Percentiles rank a stretch among this genome's conserved stretches.
phyloP scores from a whole-genome alignment of 768 basidiomycete genomes.

The Nidularia sp. region DNA sequence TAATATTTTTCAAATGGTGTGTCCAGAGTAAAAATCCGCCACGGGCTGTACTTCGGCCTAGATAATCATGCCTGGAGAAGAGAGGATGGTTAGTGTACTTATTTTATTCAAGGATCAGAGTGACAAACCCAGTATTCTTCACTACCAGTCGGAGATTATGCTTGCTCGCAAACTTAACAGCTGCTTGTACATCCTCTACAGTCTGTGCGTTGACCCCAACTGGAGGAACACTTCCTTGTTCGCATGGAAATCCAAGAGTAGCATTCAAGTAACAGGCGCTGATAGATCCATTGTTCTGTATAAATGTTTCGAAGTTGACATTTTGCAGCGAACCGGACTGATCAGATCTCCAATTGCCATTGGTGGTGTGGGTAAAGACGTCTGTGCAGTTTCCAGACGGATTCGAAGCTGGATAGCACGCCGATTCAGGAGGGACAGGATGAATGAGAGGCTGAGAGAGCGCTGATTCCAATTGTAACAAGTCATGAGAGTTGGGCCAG shows the following conservation, averaged over 20 bases:
- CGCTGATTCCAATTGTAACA: conserved; percentile 24
- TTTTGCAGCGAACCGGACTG: conserved; percentile 35
- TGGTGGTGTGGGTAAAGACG: conserved; percentile 15
- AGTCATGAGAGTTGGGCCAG: conserved; percentile 34
- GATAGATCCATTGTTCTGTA: conserved; percentile 40
- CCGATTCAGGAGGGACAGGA: conserved; percentile 33
- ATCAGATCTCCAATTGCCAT: conserved; percentile 36
- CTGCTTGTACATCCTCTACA: conserved; percentile 31
- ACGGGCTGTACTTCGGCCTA: conserved; percentile 38
- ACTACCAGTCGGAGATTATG: conserved; percentile 33
- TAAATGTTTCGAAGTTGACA: conserved; percentile 21
- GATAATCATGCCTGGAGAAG: conserved; percentile 30
- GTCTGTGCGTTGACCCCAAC: conserved; percentile 35
- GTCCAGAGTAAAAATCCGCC: conserved; percentile 37
- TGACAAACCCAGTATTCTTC: conserved; percentile 25
- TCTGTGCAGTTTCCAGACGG: conserved; percentile 34
- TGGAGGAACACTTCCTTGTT: conserved; percentile 38
- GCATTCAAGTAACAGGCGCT: conserved; percentile 49
- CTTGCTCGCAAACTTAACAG: conserved; percentile 29
- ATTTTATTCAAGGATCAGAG: too few relatives aligned
- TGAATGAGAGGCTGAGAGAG: conserved; percentile 40
- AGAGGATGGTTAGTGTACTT: too few relatives aligned
- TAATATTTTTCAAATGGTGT: conserved; percentile 27
- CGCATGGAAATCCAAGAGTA: conserved; percentile 30
- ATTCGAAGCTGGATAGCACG: conserved; percentile 32